Base-by-base conservation (phyloP, 257 asterid species). In the Verbena officinalis region DNA sequence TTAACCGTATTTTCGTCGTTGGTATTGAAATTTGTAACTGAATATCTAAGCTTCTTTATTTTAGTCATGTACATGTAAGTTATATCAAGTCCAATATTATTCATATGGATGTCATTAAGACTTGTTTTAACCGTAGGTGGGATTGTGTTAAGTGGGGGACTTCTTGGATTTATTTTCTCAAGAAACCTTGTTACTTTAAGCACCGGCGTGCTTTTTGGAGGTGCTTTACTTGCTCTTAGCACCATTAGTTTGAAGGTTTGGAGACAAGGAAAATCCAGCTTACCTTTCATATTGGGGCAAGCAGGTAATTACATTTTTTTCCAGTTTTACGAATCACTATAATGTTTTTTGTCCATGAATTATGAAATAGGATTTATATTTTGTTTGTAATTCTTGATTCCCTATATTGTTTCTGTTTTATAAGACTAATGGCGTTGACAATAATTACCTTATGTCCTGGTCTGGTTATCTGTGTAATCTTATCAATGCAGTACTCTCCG, bases 221-320 rank as follows among this genome's bases (percentile, higher is more conserved):
- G 97, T 65, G 81, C 95, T 77, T 70, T 93, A 59, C 78, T 93
- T 67, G 95, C 90, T 60, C 93, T 87, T 49, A 90, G 98, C 85
- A 74, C 81, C 57, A 46, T 80, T 53, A 89, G 98, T 77, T 72
- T 93, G 74, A 90, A 84, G 86, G 83, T 90, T 34, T 93, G 97
- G 97, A 81, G 78, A 59, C 85, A 80, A 81, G 96, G 98, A 75
- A 87, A 93, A 69, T 90, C 97, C 56, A 87, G 98, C 91, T 74
- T 87, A 45, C 98, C 97, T 3, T 93, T 79, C 73, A 93, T 87
- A 70, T 71, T 89, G 55, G 95, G 96, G 38, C 98, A 93, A 93
- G 95, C 96, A 82, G 97, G 98, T 90, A 21, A 75, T 33, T 61
- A 24, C 56, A 62, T 66, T 69, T 50, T 60, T 48, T n/a, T 27